These are phyloP conservation scores for Oropetium thomaeum DNA, from an alignment of 176 grass and related monocot genomes.

Conservation along the genomic window DNA sequence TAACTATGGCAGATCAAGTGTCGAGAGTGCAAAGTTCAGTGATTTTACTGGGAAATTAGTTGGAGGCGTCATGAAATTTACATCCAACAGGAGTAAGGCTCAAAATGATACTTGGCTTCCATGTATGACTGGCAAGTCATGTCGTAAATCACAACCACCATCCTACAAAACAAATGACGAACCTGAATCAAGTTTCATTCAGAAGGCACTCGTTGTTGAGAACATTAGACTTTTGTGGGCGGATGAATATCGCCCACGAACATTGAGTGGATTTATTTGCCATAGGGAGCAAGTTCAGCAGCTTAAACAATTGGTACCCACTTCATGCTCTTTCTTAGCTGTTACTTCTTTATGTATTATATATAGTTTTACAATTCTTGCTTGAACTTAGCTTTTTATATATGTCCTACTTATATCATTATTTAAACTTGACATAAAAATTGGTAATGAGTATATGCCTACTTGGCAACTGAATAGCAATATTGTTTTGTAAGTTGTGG, in stretches of 20 bases:
- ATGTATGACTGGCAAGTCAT: conserved; percentile 50
- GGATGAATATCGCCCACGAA: conserved; percentile 57
- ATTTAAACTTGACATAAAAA: background rate
- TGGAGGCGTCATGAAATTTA: conserved; percentile 59
- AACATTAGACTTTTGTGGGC: conserved; percentile 66
- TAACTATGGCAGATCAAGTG: conserved; percentile 37
- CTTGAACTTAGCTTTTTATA: background rate
- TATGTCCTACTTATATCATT: background rate
- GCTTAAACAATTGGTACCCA: conserved; percentile 60
- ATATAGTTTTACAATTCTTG: conserved; percentile 7
- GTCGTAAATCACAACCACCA: conserved; percentile 39
- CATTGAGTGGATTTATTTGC: conserved; percentile 59
- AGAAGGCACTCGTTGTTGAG: conserved; percentile 55
- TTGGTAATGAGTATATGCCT: background rate
- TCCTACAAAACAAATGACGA: conserved; percentile 31
- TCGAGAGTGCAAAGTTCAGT: conserved; percentile 54
- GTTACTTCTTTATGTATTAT: background rate
- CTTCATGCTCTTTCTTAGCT: conserved; percentile 13
- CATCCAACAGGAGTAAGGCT: conserved; percentile 52
- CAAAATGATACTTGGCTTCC: conserved; percentile 68
- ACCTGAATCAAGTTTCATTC: conserved; percentile 57
- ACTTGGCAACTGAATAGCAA: conserved; percentile 24
- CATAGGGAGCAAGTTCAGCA: conserved; percentile 64
- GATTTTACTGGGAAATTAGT: conserved; percentile 55
- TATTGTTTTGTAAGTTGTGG: conserved; percentile 4